phyloP scores from a whole-genome alignment of 148 eudicot species.

The Mesembryanthemum crystallinum region DNA sequence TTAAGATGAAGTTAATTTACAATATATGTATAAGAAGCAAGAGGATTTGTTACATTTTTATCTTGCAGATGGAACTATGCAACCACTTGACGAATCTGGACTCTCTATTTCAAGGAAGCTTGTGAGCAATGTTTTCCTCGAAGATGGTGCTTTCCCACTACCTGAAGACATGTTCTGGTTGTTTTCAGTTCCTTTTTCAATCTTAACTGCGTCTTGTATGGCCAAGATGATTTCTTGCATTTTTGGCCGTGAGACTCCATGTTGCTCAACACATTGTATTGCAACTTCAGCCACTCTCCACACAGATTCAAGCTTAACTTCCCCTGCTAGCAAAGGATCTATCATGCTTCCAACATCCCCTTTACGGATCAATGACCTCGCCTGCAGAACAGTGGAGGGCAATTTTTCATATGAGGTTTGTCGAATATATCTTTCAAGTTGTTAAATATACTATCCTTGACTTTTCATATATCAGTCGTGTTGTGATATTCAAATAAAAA shows the following conservation, averaged over 20 bases:
- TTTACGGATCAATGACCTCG: slow-evolving; percentile 83
- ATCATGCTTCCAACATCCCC: slow-evolving; percentile 87
- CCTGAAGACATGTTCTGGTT: slow-evolving; percentile 42
- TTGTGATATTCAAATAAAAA: neutral
- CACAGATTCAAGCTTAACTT: slow-evolving; percentile 67
- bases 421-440: neutral
- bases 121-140: slow-evolving; percentile 78
- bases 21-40: neutral
- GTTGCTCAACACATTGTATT: slow-evolving; percentile 76
- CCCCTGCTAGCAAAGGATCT: slow-evolving; percentile 60
- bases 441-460: neutral
- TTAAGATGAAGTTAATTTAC: slow-evolving; percentile 3
- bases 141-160: slow-evolving; percentile 54
- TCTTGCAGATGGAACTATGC: slow-evolving; percentile 71
- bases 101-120: slow-evolving; percentile 89
- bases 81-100: slow-evolving; percentile 66
- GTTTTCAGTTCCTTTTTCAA: slow-evolving; percentile 63
- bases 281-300: slow-evolving; percentile 96
- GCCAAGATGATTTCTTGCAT: slow-evolving; percentile 91
- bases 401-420: slow-evolving; percentile 1
- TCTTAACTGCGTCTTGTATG: slow-evolving; percentile 84
- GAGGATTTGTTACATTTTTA: slow-evolving; percentile 26
- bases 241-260: slow-evolving; percentile 64
- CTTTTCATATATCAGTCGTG: neutral
- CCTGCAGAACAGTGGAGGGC: slow-evolving; percentile 37